Conservation (phyloP, 202 grass and related monocot species). For the Zoysia matrella region DNA sequence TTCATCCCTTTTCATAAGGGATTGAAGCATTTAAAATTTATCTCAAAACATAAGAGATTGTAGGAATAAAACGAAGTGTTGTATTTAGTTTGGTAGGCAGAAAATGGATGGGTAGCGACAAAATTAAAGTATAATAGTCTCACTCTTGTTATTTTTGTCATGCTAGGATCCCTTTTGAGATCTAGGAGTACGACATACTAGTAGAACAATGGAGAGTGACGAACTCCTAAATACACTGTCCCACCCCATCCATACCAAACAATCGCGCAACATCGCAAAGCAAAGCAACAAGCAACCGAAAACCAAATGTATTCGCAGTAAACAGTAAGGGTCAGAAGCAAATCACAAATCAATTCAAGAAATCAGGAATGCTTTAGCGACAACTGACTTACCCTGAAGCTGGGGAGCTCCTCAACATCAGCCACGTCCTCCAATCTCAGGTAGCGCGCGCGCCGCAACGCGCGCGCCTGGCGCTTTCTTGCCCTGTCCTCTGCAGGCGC, state of each 20-base stretch:
- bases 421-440: conserved; percentile 58
- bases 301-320: background rate
- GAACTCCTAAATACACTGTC: conserved; percentile 43
- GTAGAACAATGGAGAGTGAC: conserved; percentile 16
- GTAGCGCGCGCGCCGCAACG: conserved; percentile 63
- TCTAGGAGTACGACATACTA: conserved; percentile 10
- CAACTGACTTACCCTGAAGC: too few relatives aligned
- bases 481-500: conserved; percentile 38
- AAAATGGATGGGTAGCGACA: too few relatives aligned
- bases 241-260: conserved; percentile 18
- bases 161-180: too few relatives aligned
- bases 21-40: too few relatives aligned
- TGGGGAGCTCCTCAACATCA: conserved; percentile 37
- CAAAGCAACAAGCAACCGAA: conserved; percentile 31
- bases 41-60: too few relatives aligned
- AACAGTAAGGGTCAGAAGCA: conserved; percentile 14
- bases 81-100: too few relatives aligned
- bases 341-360: conserved; percentile 37
- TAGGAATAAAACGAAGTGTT: too few relatives aligned
- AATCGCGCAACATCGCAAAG: conserved; percentile 16
- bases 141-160: too few relatives aligned
- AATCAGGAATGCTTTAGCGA: too few relatives aligned
- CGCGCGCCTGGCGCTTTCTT: conserved; percentile 57
- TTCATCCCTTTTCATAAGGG: too few relatives aligned
- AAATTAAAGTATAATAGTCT: too few relatives aligned